Base-by-base conservation (phyloP, 768 basidiomycete genomes). In the Cystoderma amianthinum region DNA sequence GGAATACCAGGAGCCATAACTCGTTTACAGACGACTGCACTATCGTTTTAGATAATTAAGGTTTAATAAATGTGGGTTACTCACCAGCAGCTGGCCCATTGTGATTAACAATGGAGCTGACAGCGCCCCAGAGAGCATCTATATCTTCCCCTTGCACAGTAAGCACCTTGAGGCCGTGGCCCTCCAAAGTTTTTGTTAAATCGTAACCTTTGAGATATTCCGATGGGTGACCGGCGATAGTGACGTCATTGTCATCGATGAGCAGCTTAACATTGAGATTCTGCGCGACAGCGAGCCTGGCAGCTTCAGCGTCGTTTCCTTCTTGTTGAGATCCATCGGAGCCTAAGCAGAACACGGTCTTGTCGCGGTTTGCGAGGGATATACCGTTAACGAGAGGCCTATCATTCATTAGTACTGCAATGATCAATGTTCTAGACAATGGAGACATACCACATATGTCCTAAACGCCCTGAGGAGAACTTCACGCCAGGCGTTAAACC, bases 251-350 rank as follows among this genome's bases (percentile, higher is more conserved):
- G 62, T 91, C 87, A 50, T 93, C 90, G 48, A 93, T 82, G 58
- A 92, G 61, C 42, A 92, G 67, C 62, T 93, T 93, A 60, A 93
- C 76, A 57, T 91, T 89, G 50, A 93, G 68, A 32, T 68, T 61
- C 56, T 91, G 81, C 2, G 90, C 89, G 32, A 90, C 90, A 13
- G 90, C 89, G 22, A 93, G 71, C 13, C 89, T 73, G 11, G 90
- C 90, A 12, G 90, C 90, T 56, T 93, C 90, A 1, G 90, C 89
- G 51, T 92, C 88, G 56, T 92, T 85, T 12, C 90, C 90, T 57
- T 92, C 90, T 58, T 93, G 90, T 56, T 92, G 88, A 3, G 88
- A 90, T 6, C 90, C 90, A 55, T 92, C 90, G 0, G 90, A 92
- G 2, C 90, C 90, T 16, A 93, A 72, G 56, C 82, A 80, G 63